These are phyloP conservation scores for Pulveroboletus sp. DNA, from an alignment of 768 basidiomycete genomes.

Conservation along the genomic window DNA sequence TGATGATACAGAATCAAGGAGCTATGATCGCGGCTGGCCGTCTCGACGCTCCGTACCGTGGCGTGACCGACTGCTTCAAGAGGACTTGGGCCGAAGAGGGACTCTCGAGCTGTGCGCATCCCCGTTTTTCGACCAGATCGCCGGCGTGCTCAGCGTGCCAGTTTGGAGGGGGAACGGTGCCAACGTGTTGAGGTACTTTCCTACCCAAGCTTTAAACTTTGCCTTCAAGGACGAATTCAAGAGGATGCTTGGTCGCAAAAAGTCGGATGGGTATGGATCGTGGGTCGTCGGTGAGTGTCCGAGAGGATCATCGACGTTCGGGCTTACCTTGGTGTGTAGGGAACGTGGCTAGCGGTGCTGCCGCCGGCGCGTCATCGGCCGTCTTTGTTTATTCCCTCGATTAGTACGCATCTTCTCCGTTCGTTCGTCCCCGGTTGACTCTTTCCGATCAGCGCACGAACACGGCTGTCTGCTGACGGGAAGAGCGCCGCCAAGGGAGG, in stretches of 20 bases:
- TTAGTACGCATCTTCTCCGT: conserved; percentile 27
- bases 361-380: conserved; percentile 39
- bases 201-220: conserved; percentile 45
- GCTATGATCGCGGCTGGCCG: conserved; percentile 36
- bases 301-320: neutral
- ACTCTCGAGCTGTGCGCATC: conserved; percentile 32
- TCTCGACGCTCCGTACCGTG: conserved; percentile 34
- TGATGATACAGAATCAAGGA: conserved; percentile 39
- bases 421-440: neutral
- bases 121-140: neutral
- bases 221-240: conserved; percentile 47
- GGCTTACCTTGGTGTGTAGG: conserved; percentile 19
- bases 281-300: conserved; percentile 34
- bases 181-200: conserved; percentile 44
- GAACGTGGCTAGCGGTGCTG: conserved; percentile 41
- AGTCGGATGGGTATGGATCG: conserved; percentile 33
- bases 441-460: conserved; percentile 33
- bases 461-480: conserved; percentile 39
- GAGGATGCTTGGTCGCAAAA: conserved; percentile 34
- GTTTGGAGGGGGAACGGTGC: conserved; percentile 46
- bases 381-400: conserved; percentile 47
- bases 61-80: conserved; percentile 35
- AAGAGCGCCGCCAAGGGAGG: conserved; percentile 37
- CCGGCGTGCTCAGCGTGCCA: conserved; percentile 11
- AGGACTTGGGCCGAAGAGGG: conserved; percentile 37